Evolutionary conservation across 148 eudicot genomes (phyloP).

Genomic region (Polygonum maritimum): DNA sequence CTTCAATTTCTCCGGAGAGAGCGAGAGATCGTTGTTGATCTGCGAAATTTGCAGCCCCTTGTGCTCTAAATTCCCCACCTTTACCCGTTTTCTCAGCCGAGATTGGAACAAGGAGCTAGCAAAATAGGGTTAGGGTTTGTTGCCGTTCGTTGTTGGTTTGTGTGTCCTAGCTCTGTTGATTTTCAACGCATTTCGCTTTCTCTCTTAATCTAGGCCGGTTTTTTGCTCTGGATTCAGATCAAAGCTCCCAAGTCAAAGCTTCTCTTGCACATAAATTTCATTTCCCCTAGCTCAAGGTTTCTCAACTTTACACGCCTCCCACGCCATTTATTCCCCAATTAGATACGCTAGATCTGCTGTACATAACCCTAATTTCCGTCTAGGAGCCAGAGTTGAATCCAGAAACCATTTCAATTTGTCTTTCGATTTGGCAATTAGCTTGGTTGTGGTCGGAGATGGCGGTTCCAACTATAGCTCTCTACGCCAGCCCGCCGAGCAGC

Average conservation of each 20-base stretch:
- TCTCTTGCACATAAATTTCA: conserved; percentile 5
- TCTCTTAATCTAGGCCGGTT: conserved; percentile 5
- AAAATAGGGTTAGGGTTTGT: conserved; percentile 14
- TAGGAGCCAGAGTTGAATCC: neutral
- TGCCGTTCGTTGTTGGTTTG: neutral
- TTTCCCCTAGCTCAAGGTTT: conserved; percentile 1
- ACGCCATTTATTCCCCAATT: conserved; percentile 6
- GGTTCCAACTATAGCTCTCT: conserved; percentile 78
- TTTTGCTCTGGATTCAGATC: conserved; percentile 2
- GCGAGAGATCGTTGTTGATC: conserved; percentile 12
- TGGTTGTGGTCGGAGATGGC: conserved; percentile 34
- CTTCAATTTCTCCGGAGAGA: conserved; percentile 3
- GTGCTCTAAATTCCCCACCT: neutral
- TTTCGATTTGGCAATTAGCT: conserved; percentile 7
- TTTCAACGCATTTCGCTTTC: conserved; percentile 13
- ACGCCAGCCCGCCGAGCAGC: conserved; percentile 67
- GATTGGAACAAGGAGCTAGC: neutral
- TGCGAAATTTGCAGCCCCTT: conserved; percentile 9
- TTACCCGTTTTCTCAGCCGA: neutral
- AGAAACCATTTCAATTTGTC: conserved; percentile 5
- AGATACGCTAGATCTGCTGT: conserved; percentile 10
- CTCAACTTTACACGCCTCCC: conserved; percentile 2
- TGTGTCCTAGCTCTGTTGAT: conserved; percentile 8
- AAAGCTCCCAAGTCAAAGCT: neutral
- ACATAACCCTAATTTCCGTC: neutral